Base-by-base conservation (phyloP, 2,329 filamentous ascomycete species). In the Aspergillus piperis region DNA sequence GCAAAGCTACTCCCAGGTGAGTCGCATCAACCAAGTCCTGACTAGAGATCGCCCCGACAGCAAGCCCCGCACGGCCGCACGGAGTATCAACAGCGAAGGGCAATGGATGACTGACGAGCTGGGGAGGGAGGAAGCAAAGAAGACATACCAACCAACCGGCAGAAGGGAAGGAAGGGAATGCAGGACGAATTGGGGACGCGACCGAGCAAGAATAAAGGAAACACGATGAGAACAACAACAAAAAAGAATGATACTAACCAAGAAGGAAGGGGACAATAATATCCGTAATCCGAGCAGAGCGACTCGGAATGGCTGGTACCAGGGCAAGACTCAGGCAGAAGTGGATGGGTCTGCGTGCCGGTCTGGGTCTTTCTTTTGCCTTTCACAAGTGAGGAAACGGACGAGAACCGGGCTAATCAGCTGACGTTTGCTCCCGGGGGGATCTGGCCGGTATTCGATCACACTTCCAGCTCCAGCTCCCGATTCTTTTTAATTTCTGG, bases 371-470 rank as follows among this genome's bases (percentile, higher is more conserved):
- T 61, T 48, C 39, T 19, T 48, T 42, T 27, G 36, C 27, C 27
- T 54, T 54, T 27, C 44, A 47, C 55, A 53, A 60, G 59, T 38
- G 58, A 60, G 58, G 59, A 62, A 51, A 57, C 64, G 62, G 65
- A 67, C 58, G 60, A 60, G 51, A 42, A 62, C 61, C 60, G 65
- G 65, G 62, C 62, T 63, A 62, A 65, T 66, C 65, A 68, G 66
- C 65, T 66, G 66, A 68, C 48, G 59, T 52, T 52, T 54, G 52
- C 61, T 57, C 62, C 62, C 59, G 54, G 48, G 56, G 57, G 54
- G 47, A 58, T 55, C 41, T 44, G 41, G 41, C n/a, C 41, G 32
- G 32, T 44, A 21, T 19, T 21, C 41, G 41, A 44, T 50, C 25
- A 50, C 25, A 11, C 25, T 30, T 27, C 47, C 23, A 17, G 23